phyloP scores from a whole-genome alignment of 2,329 filamentous ascomycete genomes.

The Penicillium decumbens region DNA sequence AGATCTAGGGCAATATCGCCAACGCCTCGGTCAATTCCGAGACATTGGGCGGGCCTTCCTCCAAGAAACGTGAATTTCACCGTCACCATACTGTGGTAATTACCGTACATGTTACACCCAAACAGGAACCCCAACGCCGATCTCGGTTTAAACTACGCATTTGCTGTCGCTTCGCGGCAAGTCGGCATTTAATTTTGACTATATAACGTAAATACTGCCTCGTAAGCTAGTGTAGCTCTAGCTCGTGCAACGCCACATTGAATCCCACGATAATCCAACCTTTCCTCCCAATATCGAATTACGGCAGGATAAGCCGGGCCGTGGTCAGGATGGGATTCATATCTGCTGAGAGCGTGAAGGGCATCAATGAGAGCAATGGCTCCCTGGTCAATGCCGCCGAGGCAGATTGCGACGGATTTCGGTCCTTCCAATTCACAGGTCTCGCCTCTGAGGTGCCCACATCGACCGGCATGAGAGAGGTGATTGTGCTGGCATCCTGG shows the following conservation, averaged over 20 bases:
- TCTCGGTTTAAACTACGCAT: slow-evolving; percentile 5
- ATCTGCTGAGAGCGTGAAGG: not conserved
- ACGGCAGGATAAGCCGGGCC: slow-evolving; percentile 7
- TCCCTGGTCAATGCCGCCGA: not conserved
- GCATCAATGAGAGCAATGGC: not conserved
- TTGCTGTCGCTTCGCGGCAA: slow-evolving; percentile 8
- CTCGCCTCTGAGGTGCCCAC: slow-evolving; percentile 25
- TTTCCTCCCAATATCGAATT: slow-evolving; percentile 3
- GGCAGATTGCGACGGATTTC: slow-evolving; percentile 14
- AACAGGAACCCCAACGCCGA: slow-evolving; percentile 2
- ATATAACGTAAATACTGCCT: slow-evolving; percentile 15
- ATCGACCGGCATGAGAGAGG: slow-evolving; percentile 39
- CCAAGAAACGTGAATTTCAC: not conserved
- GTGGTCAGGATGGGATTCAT: slow-evolving; percentile 17
- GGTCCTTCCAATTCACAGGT: slow-evolving; percentile 27
- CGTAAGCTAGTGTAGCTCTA: slow-evolving; percentile 2
- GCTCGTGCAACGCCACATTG: slow-evolving; percentile 7
- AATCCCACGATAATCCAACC: slow-evolving; percentile 1
- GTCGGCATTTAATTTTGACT: slow-evolving; percentile 7
- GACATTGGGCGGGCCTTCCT: not conserved
- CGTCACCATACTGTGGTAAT: not conserved
- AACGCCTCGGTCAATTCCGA: not conserved
- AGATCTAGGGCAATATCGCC: not conserved
- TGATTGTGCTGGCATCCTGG: slow-evolving; percentile 44
- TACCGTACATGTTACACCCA: not conserved